Conservation (phyloP, 225 moss, liverwort and hornwort species). For the Straminergon stramineum region DNA sequence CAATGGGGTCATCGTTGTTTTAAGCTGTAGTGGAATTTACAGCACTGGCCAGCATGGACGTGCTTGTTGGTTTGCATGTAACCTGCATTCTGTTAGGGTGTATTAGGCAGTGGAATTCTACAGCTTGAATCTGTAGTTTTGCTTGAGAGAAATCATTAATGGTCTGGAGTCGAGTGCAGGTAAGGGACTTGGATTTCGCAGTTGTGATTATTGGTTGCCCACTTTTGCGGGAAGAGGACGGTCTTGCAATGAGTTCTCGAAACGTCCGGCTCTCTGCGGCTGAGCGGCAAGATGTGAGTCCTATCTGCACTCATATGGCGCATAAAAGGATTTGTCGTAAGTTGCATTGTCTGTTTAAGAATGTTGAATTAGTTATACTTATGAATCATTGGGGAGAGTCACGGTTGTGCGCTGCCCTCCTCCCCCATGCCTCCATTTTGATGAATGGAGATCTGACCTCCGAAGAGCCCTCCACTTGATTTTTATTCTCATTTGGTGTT, state of each 20-base stretch:
- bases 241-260: slow-evolving; percentile 97
- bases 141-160: not conserved
- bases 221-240: slow-evolving; percentile 75
- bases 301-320: not conserved
- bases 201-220: slow-evolving; percentile 74
- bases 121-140: not conserved
- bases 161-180: slow-evolving; percentile 28
- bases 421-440: not conserved
- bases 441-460: not conserved
- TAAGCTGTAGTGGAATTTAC: not conserved
- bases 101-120: not conserved
- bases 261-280: slow-evolving; percentile 62
- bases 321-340: not conserved
- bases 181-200: slow-evolving; percentile 76
- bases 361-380: not conserved
- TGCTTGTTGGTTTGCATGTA: not conserved
- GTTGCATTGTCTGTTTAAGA: no score
- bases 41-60: not conserved
- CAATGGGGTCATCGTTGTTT: not conserved
- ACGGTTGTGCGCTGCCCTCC: not conserved
- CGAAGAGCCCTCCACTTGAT: not conserved
- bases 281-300: slow-evolving; percentile 65
- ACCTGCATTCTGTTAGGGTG: not conserved
- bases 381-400: not conserved
- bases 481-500: not conserved